These are phyloP conservation scores for Metarhizium guizhouense DNA, from an alignment of 2,329 filamentous ascomycete genomes.

Conservation along the genomic window DNA sequence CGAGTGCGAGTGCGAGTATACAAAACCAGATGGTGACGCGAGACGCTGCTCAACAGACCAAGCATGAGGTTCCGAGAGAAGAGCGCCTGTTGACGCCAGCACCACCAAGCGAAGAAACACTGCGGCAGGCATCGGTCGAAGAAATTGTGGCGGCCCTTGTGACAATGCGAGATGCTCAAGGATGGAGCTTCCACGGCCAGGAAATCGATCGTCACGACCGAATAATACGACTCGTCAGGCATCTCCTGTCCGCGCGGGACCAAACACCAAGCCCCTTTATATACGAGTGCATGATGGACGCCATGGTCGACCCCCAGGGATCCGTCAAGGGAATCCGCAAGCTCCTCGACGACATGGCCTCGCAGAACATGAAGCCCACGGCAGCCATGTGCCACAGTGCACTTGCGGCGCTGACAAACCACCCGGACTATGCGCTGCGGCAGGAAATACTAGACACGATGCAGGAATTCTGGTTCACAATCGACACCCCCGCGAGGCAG, in stretches of 20 bases:
- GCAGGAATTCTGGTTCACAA: slow-evolving; percentile 55
- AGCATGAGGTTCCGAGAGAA: slow-evolving; percentile 1
- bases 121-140: slow-evolving; percentile 12
- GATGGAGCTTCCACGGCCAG: slow-evolving; percentile 10
- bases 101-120: slow-evolving; percentile 11
- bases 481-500: slow-evolving; percentile 50
- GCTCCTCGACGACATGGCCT: slow-evolving; percentile 66
- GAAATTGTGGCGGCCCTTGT: slow-evolving; percentile 19
- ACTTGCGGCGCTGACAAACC: slow-evolving; percentile 65
- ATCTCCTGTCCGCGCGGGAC: slow-evolving; percentile 46
- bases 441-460: slow-evolving; percentile 63
- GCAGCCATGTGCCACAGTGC: slow-evolving; percentile 61
- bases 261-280: slow-evolving; percentile 48
- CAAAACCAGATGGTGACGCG: neutral
- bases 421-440: slow-evolving; percentile 76
- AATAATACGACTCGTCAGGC: slow-evolving; percentile 39
- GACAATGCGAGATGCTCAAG: slow-evolving; percentile 14
- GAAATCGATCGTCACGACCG: slow-evolving; percentile 17
- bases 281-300: slow-evolving; percentile 68
- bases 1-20: neutral
- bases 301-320: slow-evolving; percentile 59
- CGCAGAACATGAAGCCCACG: slow-evolving; percentile 52
- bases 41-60: neutral
- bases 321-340: slow-evolving; percentile 53
- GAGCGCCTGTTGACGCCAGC: slow-evolving; percentile 11